A percentile compares a stretch with the other conserved stretches of the same genome.
Evolutionary conservation across 2,329 filamentous ascomycete genomes (phyloP).

Genomic region (Ophiostoma sp.): DNA sequence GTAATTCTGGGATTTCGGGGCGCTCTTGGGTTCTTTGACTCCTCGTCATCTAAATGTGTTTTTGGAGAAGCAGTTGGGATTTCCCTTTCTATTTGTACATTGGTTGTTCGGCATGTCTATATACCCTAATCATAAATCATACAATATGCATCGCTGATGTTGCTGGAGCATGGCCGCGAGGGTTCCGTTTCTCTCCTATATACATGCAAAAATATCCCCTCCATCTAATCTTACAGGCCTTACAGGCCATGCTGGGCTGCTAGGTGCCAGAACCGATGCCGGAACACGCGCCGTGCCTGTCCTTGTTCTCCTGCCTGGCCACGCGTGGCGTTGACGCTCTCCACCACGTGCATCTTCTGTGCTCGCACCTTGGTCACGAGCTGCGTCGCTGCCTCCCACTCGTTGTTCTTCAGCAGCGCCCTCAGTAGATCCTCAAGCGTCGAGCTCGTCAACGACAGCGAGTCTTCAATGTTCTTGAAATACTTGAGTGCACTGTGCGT

Average conservation of each 20-base stretch:
- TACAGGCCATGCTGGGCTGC: slow-evolving; percentile 38
- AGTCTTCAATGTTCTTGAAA: slow-evolving; percentile 41
- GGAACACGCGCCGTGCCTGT: slow-evolving; percentile 37
- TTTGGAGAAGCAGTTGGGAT: background rate
- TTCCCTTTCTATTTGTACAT: background rate
- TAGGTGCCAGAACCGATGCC: slow-evolving; percentile 47
- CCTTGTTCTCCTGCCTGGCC: slow-evolving; percentile 14
- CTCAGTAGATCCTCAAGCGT: slow-evolving; percentile 42
- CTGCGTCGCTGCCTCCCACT: slow-evolving; percentile 27
- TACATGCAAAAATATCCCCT: no score
- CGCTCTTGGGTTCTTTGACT: background rate
- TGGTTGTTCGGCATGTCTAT: background rate
- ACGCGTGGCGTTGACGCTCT: slow-evolving; percentile 25
- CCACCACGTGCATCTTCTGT: slow-evolving; percentile 27
- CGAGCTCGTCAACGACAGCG: slow-evolving; percentile 38
- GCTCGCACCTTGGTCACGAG: slow-evolving; percentile 30
- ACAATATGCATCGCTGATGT: background rate
- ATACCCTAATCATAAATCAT: slow-evolving; percentile 8
- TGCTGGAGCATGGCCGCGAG: no score
- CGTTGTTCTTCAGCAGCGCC: slow-evolving; percentile 28
- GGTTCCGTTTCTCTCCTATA: no score
- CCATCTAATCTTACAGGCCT: background rate
- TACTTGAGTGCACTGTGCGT: slow-evolving; percentile 44
- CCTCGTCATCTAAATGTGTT: background rate
- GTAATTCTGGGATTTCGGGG: background rate